A percentile compares a stretch with the other conserved stretches of the same genome.
Conservation (phyloP, 2,329 filamentous ascomycete genomes). For the Ilyonectria robusta region DNA sequence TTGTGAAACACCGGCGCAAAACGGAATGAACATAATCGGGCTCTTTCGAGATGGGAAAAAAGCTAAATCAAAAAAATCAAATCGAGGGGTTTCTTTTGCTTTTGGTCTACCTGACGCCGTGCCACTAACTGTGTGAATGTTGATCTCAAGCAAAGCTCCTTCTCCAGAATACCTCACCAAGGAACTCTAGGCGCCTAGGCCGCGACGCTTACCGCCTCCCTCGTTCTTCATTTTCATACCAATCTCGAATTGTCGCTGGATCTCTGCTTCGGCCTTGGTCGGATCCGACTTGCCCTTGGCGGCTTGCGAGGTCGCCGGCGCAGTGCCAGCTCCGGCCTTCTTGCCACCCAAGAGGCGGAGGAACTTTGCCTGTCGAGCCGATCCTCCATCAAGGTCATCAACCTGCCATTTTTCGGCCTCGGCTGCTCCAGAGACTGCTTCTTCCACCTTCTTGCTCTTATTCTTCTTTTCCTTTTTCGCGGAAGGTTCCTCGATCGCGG, state of each 20-base stretch:
- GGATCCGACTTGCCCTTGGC: constrained; percentile 52
- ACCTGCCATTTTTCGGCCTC: constrained; percentile 67
- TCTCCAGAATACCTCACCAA: constrained; percentile 6
- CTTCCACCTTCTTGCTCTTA: constrained; percentile 37
- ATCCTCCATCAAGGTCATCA: constrained; percentile 64
- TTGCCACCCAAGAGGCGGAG: constrained; percentile 69
- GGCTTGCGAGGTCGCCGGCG: constrained; percentile 28
- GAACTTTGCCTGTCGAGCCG: constrained; percentile 68
- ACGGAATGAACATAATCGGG: constrained; percentile 43
- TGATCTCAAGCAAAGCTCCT: constrained; percentile 19
- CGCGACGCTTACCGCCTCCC: constrained; percentile 62
- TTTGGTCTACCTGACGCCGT: constrained; percentile 49
- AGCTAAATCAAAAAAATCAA: constrained; percentile 15
- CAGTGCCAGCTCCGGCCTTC: constrained; percentile 56
- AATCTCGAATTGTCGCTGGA: constrained; percentile 70
- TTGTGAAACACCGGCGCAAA: constrained; percentile 48
- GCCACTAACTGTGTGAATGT: constrained; percentile 36
- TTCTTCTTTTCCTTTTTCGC: constrained; percentile 47
- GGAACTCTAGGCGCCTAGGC: constrained; percentile 64
- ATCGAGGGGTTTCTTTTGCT: constrained; percentile 40
- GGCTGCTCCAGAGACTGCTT: constrained; percentile 20
- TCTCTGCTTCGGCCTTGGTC: constrained; percentile 63
- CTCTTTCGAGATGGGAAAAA: constrained; percentile 24
- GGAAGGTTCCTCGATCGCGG: constrained; percentile 35
- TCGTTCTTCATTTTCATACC: constrained; percentile 72